Conservation (phyloP, 768 basidiomycete species). For the Hygrocybe punicea region DNA sequence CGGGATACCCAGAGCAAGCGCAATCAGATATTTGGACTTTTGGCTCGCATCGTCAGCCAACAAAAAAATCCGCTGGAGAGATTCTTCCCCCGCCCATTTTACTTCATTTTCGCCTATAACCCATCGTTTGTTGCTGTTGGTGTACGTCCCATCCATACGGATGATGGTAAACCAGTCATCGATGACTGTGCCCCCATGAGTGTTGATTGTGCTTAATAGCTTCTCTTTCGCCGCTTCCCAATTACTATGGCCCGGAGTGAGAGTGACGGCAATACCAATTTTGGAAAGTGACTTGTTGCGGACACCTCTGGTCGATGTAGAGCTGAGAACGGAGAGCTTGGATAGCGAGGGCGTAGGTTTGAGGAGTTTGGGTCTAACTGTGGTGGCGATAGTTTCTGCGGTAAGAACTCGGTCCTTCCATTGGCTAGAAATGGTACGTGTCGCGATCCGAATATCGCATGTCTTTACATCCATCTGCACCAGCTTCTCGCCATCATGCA, state of each 20-base stretch:
- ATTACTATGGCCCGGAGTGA: conserved; percentile 38
- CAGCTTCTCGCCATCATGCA: conserved; percentile 30
- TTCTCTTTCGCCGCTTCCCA: conserved; percentile 42
- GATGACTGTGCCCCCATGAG: conserved; percentile 53
- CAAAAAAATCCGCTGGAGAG: conserved; percentile 58
- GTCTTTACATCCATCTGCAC: conserved; percentile 35
- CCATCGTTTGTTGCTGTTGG: conserved; percentile 49
- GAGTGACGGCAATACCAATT: conserved; percentile 60
- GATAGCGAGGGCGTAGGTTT: conserved; percentile 49
- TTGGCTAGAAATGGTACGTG: conserved; percentile 44
- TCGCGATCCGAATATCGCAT: conserved; percentile 47
- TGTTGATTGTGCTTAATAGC: conserved; percentile 43
- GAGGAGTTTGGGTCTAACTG: conserved; percentile 34
- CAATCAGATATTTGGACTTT: conserved; percentile 77
- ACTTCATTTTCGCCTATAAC: conserved; percentile 47
- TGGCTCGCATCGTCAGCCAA: conserved; percentile 61
- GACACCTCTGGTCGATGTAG: conserved; percentile 25
- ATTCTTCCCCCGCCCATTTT: conserved; percentile 40
- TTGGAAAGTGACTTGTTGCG: conserved; percentile 42
- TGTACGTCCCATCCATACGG: conserved; percentile 50
- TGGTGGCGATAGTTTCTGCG: conserved; percentile 42
- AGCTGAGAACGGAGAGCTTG: conserved; percentile 40
- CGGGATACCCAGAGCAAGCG: conserved; percentile 83
- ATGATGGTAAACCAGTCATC: conserved; percentile 62
- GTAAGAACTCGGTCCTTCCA: conserved; percentile 56